Conservation (phyloP, 2,329 filamentous ascomycete genomes). For the Venturia pyrina region DNA sequence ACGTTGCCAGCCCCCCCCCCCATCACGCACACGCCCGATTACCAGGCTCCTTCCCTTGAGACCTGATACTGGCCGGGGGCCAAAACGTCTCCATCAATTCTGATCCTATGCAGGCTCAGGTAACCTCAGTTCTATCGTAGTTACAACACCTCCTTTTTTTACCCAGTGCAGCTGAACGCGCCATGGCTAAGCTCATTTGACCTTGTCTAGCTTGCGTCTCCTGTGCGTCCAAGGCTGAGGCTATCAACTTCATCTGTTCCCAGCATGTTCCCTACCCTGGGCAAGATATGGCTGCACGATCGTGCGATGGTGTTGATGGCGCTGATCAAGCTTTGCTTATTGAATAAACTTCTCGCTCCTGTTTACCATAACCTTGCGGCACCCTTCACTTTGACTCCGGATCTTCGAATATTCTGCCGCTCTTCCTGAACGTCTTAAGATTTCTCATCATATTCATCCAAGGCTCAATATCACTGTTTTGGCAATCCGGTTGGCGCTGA, state of each 20-base stretch:
- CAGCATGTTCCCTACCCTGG: neutral
- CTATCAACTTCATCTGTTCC: neutral
- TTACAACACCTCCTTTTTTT: neutral
- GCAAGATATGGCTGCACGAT: neutral
- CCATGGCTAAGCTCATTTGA: neutral
- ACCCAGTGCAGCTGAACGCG: neutral
- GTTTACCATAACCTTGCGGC: neutral
- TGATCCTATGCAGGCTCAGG: neutral
- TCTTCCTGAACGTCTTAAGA: neutral
- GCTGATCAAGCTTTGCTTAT: neutral
- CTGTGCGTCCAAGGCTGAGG: neutral
- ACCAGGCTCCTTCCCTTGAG: no score
- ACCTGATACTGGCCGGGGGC: neutral
- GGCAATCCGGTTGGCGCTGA: neutral
- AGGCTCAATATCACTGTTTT: neutral
- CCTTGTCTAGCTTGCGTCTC: neutral
- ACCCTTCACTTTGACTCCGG: neutral
- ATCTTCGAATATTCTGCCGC: neutral
- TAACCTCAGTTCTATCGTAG: neutral
- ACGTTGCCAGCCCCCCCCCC: no score
- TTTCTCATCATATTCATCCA: neutral
- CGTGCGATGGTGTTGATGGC: neutral
- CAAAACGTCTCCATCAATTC: neutral
- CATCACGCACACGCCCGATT: no score
- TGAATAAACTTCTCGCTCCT: neutral